phyloP scores from a whole-genome alignment of 2,329 filamentous ascomycete genomes.

The Epichloe hybrida region DNA sequence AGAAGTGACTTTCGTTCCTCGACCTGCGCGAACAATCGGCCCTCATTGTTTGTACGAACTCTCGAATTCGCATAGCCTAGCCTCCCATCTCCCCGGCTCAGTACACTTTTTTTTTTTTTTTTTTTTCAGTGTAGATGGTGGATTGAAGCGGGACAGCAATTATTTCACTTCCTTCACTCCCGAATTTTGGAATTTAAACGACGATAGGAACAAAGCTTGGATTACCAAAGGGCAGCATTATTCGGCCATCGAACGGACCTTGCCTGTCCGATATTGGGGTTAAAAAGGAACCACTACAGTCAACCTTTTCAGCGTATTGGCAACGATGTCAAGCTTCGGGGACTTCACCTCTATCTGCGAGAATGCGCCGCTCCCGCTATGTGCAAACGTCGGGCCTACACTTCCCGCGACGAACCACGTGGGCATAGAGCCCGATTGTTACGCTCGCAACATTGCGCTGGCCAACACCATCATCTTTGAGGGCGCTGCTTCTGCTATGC shows the following conservation, averaged over 20 bases:
- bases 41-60: background rate
- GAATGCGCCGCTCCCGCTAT: constrained; percentile 75
- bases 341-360: constrained; percentile 81
- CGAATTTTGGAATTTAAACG: background rate
- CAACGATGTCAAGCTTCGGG: constrained; percentile 66
- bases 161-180: background rate
- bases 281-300: background rate
- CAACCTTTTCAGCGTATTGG: constrained; percentile 6
- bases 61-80: background rate
- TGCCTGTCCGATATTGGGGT: background rate
- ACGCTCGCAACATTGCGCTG: constrained; percentile 85
- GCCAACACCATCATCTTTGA: constrained; percentile 99
- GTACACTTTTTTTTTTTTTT: too few species aligned
- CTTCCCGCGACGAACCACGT: constrained; percentile 52
- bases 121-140: background rate
- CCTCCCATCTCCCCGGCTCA: background rate
- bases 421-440: constrained; percentile 82
- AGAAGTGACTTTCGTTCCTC: background rate
- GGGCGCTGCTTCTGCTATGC: constrained; percentile 78
- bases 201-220: background rate
- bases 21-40: background rate
- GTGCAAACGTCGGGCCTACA: constrained; percentile 68
- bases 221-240: background rate
- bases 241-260: background rate
- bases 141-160: background rate